A percentile compares a stretch with the other conserved stretches of the same genome.
Evolutionary conservation across 768 basidiomycete genomes (phyloP).

Genomic region (Chalciporus piperatus): DNA sequence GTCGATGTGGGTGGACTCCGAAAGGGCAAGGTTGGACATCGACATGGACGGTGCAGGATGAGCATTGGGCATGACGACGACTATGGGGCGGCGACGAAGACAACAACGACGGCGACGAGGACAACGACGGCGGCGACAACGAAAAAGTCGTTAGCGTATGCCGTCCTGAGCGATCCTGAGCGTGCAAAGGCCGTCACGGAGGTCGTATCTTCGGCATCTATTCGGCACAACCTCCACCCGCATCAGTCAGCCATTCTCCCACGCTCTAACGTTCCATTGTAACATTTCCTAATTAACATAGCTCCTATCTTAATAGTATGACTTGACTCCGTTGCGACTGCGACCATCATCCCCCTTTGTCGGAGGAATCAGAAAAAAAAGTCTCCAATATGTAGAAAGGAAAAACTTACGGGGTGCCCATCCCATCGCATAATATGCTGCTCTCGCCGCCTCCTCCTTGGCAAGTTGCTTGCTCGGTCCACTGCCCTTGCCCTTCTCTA

Average conservation of each 20-base stretch:
- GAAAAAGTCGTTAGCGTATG: not conserved
- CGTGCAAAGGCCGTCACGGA: slow-evolving; percentile 18
- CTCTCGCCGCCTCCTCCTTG: slow-evolving; percentile 73
- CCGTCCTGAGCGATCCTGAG: not conserved
- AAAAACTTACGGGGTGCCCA: slow-evolving; percentile 51
- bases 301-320: slow-evolving; percentile 1
- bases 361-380: not conserved
- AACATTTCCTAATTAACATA: slow-evolving; percentile 20
- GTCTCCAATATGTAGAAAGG: not conserved
- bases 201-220: slow-evolving; percentile 27
- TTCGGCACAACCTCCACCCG: slow-evolving; percentile 15
- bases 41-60: slow-evolving; percentile 32
- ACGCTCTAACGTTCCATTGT: slow-evolving; percentile 10
- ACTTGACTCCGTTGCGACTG: too few relatives aligned
- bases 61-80: slow-evolving; percentile 27
- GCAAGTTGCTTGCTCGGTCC: slow-evolving; percentile 72
- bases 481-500: slow-evolving; percentile 61
- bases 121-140: slow-evolving; percentile 1
- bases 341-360: slow-evolving; percentile 20
- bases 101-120: not conserved
- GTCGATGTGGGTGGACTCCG: slow-evolving; percentile 60
- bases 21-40: slow-evolving; percentile 34
- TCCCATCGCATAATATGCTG: slow-evolving; percentile 73
- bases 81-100: slow-evolving; percentile 1
- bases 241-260: slow-evolving; percentile 27